These are phyloP conservation scores for Mycena epipterygia DNA, from an alignment of 768 basidiomycete species.

Conservation along the genomic window DNA sequence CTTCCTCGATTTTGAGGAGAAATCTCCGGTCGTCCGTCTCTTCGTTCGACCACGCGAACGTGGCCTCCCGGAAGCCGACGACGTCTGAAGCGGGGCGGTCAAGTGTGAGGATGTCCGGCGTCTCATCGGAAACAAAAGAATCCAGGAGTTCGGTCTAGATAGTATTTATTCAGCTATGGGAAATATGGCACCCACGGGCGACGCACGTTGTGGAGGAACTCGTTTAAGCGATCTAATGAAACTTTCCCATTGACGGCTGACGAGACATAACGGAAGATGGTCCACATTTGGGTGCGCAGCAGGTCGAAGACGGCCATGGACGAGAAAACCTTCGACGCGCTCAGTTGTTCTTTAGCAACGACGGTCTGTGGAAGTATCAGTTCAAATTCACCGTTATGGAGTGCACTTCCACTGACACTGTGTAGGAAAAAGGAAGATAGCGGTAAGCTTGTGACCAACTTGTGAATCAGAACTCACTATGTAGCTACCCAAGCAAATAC, in stretches of 20 bases:
- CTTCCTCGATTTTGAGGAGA: constrained; percentile 64
- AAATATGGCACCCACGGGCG: background rate
- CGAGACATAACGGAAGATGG: constrained; percentile 47
- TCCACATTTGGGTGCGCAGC: constrained; percentile 65
- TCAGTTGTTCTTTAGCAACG: constrained; percentile 56
- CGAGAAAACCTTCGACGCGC: constrained; percentile 61
- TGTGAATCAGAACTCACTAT: no score
- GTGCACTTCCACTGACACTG: constrained; percentile 18
- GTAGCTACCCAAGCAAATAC: no score
- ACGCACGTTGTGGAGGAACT: constrained; percentile 55
- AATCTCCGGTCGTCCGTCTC: constrained; percentile 55
- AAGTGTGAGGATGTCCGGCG: constrained; percentile 13
- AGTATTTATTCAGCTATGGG: background rate
- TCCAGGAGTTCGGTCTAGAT: constrained; percentile 70
- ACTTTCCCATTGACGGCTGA: constrained; percentile 63
- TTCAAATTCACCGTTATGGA: background rate
- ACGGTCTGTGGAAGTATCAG: constrained; percentile 45
- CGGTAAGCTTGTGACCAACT: background rate
- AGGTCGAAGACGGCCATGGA: constrained; percentile 75
- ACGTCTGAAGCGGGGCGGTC: constrained; percentile 36
- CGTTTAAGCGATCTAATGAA: constrained; percentile 68
- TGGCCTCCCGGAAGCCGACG: constrained; percentile 67
- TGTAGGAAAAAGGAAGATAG: background rate
- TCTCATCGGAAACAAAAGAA: constrained; percentile 47
- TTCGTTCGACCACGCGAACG: constrained; percentile 68